Conservation (phyloP, 352 stramenopile genomes). For the Phytophthora citrophthora region DNA sequence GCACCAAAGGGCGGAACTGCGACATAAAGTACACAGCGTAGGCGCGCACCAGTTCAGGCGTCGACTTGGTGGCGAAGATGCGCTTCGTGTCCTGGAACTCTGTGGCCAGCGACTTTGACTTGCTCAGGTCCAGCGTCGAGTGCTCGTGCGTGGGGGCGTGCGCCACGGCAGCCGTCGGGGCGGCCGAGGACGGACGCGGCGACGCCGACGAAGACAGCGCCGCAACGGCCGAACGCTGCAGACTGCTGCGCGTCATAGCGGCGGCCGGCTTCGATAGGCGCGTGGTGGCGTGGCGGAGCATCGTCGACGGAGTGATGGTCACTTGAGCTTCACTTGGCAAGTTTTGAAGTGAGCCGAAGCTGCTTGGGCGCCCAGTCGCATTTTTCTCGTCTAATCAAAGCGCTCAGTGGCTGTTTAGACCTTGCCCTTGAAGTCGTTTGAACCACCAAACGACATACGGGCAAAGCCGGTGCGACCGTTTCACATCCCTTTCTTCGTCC, state of each 20-base stretch:
- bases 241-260: not conserved
- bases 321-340: constrained; percentile 34
- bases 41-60: constrained; percentile 84
- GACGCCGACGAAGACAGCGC: constrained; percentile 27
- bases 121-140: constrained; percentile 10
- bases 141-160: constrained; percentile 2
- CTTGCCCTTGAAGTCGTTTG: too few relatives aligned
- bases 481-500: not conserved
- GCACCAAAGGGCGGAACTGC: constrained; percentile 85
- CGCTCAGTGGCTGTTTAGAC: too few relatives aligned
- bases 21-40: constrained; percentile 91
- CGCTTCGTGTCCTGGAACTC: constrained; percentile 82
- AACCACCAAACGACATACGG: too few relatives aligned
- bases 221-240: constrained; percentile 7
- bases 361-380: not conserved
- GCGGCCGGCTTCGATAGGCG: constrained; percentile 26
- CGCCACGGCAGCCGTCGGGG: constrained; percentile 20
- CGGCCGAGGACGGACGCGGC: constrained; percentile 20
- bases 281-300: constrained; percentile 26
- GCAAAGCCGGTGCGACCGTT: too few relatives aligned
- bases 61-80: constrained; percentile 88
- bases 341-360: constrained; percentile 37
- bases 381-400: not conserved
- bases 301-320: constrained; percentile 4
- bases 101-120: constrained; percentile 22